phyloP scores from a whole-genome alignment of 176 grass and related monocot species.

The Avena eriantha region DNA sequence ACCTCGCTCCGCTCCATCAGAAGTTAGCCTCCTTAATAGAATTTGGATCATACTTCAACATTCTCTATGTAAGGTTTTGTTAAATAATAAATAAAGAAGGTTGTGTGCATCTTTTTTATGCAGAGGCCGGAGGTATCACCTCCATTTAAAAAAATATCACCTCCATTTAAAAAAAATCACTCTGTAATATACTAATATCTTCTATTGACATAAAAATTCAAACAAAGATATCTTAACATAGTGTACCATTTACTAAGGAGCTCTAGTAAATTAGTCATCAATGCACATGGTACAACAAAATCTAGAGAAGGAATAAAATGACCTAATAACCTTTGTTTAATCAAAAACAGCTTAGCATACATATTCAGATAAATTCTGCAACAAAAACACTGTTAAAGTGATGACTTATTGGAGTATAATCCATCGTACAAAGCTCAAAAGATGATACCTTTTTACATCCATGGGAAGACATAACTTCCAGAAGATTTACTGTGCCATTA shows the following conservation, averaged over 20 bases:
- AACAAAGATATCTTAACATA: background rate
- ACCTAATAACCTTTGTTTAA: slow-evolving; percentile 4
- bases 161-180: background rate
- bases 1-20: too few species aligned
- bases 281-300: slow-evolving; percentile 9
- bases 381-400: background rate
- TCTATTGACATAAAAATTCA: slow-evolving; percentile 8
- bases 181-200: background rate
- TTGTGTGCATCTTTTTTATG: too few species aligned
- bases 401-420: background rate
- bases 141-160: background rate
- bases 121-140: too few species aligned
- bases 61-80: too few species aligned
- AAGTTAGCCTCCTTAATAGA: too few species aligned
- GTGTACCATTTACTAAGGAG: slow-evolving; percentile 12
- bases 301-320: slow-evolving; percentile 10
- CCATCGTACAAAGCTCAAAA: slow-evolving; percentile 31
- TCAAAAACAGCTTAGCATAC: slow-evolving; percentile 15
- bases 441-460: slow-evolving; percentile 90
- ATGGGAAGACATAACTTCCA: slow-evolving; percentile 92
- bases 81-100: too few species aligned
- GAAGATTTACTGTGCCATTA: slow-evolving; percentile 79
- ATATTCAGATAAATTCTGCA: slow-evolving; percentile 36
- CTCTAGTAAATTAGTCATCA: slow-evolving; percentile 19
- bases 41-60: too few species aligned